Evolutionary conservation across 768 basidiomycete genomes (phyloP).

Genomic region (Hemileccinum impolitum): DNA sequence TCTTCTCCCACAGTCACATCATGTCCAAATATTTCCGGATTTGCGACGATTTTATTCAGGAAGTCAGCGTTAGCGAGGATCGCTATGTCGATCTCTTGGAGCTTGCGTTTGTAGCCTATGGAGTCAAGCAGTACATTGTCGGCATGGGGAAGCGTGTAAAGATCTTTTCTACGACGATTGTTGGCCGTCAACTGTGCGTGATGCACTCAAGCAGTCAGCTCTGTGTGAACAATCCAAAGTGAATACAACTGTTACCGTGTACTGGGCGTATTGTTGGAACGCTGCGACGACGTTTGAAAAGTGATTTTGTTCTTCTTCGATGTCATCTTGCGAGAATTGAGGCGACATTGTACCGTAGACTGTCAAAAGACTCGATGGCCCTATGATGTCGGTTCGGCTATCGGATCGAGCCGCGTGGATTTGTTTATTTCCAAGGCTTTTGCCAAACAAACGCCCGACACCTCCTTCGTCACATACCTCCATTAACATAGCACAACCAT

Average conservation of each 20-base stretch:
- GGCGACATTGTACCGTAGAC: conserved; percentile 26
- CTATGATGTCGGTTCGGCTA: neutral
- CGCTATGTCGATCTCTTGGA: conserved; percentile 75
- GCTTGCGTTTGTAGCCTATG: conserved; percentile 75
- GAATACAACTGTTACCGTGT: conserved; percentile 40
- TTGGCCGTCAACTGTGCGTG: conserved; percentile 53
- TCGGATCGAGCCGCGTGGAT: conserved; percentile 13
- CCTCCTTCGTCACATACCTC: neutral
- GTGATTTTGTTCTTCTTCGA: conserved; percentile 61
- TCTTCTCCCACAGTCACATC: conserved; percentile 26
- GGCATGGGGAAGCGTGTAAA: conserved; percentile 61
- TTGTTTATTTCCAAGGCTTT: conserved; percentile 27
- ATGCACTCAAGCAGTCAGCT: no score
- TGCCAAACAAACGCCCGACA: conserved; percentile 21
- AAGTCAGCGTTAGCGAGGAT: conserved; percentile 82
- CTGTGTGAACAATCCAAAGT: no score
- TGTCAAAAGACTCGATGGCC: neutral
- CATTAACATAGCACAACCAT: conserved; percentile 6
- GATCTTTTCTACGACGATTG: conserved; percentile 70
- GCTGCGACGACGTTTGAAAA: conserved; percentile 74
- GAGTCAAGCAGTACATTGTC: conserved; percentile 67
- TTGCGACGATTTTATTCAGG: conserved; percentile 64
- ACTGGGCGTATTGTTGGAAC: conserved; percentile 71
- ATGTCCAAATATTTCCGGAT: conserved; percentile 80
- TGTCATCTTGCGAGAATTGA: conserved; percentile 31